Percentiles rank a stretch among this genome's conserved stretches.
phyloP scores from a whole-genome alignment of 2,329 filamentous ascomycete genomes.

The Colletotrichum sp. region DNA sequence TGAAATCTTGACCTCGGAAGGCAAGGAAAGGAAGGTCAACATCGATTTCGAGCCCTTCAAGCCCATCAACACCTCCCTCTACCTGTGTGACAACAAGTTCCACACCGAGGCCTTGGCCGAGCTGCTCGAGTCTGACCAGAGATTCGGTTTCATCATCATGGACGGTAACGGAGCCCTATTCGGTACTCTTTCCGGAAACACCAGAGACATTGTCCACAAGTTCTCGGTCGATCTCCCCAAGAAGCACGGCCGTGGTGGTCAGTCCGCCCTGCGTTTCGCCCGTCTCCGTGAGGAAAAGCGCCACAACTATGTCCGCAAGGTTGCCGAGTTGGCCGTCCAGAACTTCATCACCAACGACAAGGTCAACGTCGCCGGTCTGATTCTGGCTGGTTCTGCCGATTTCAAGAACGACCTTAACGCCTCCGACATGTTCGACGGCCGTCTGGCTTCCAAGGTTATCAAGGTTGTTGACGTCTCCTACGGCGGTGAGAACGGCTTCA shows the following conservation, averaged over 20 bases:
- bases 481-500: conserved; percentile 99
- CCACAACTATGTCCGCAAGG: conserved; percentile 99
- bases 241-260: conserved; percentile 99
- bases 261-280: conserved; percentile 98
- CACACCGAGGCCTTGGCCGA: conserved; percentile 97
- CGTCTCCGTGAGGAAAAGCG: conserved; percentile 99
- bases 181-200: conserved; percentile 96
- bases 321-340: conserved; percentile 95
- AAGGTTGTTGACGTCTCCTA: conserved; percentile 99
- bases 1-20: conserved; percentile 99
- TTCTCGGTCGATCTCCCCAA: conserved; percentile 98
- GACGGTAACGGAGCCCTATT: conserved; percentile 98
- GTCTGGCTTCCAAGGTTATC: conserved; percentile 93
- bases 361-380: conserved; percentile 94
- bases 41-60: conserved; percentile 99
- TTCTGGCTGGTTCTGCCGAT: conserved; percentile 95
- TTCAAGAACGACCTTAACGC: conserved; percentile 99
- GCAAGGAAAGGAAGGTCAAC: conserved; percentile 99
- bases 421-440: conserved; percentile 95
- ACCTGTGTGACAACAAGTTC: conserved; percentile 99
- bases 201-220: conserved; percentile 95
- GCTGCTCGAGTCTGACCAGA: conserved; percentile 97
- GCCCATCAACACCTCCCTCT: conserved; percentile 99
- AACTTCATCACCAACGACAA: conserved; percentile 99
- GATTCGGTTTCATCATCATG: conserved; percentile 99